Percentiles rank a stretch among this genome's conserved stretches.
These are phyloP conservation scores for Trichoderma sp. DNA, from an alignment of 2,329 filamentous ascomycete species.

Conservation along the genomic window DNA sequence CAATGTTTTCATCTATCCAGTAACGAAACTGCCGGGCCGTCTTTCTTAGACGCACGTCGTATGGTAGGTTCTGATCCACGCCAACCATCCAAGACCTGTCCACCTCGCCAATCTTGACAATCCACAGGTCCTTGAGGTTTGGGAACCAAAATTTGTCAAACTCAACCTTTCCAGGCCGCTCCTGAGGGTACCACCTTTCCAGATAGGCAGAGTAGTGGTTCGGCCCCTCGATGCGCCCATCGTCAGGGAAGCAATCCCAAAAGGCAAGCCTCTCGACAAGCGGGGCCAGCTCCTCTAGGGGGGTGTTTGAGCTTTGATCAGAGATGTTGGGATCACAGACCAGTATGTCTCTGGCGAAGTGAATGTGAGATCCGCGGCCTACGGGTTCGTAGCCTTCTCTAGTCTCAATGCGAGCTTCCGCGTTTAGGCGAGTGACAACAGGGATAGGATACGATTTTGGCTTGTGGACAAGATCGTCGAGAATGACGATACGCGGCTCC, in stretches of 20 bases:
- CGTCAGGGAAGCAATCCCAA: conserved; percentile 42
- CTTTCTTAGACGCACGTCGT: conserved; percentile 31
- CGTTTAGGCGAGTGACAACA: conserved; percentile 37
- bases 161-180: conserved; percentile 34
- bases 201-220: conserved; percentile 38
- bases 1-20: conserved; percentile 39
- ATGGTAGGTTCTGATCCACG: conserved; percentile 32
- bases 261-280: conserved; percentile 37
- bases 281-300: conserved; percentile 35
- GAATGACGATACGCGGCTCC: conserved; percentile 38
- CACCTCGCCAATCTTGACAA: conserved; percentile 41
- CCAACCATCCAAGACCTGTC: conserved; percentile 38
- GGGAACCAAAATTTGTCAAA: conserved; percentile 41
- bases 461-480: conserved; percentile 35
- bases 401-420: conserved; percentile 36
- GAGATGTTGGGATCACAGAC: conserved; percentile 40
- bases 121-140: conserved; percentile 39
- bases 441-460: conserved; percentile 35
- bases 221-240: conserved; percentile 35
- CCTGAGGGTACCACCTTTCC: conserved; percentile 33
- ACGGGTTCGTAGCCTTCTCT: conserved; percentile 37
- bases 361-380: conserved; percentile 37
- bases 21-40: conserved; percentile 40
- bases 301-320: conserved; percentile 33
- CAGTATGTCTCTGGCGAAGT: conserved; percentile 39